Conservation (phyloP, 129 eudicot genomes). For the Solidago caesia region DNA sequence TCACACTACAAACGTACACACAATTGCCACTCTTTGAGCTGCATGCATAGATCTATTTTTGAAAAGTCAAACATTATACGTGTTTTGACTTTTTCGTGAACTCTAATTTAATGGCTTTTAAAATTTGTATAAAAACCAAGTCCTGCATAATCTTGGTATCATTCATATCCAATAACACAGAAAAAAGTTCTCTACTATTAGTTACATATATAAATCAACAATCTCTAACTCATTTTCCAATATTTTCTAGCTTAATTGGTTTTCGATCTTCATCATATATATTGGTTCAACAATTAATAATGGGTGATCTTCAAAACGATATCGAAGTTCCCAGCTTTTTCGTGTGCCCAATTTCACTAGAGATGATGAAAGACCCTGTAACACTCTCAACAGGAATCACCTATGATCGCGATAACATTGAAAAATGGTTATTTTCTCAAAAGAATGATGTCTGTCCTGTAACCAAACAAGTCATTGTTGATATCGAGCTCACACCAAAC, state of each 20-base stretch:
- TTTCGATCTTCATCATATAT: background rate
- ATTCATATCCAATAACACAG: slow-evolving; percentile 5
- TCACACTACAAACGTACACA: slow-evolving; percentile 18
- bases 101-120: background rate
- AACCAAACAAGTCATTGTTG: slow-evolving; percentile 47
- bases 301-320: slow-evolving; percentile 15
- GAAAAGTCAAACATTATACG: slow-evolving; percentile 31
- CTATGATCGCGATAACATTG: slow-evolving; percentile 67
- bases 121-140: slow-evolving; percentile 12
- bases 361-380: slow-evolving; percentile 75
- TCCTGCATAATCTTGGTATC: background rate
- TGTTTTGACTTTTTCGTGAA: slow-evolving; percentile 38
- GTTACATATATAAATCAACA: background rate
- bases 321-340: slow-evolving; percentile 60
- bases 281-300: slow-evolving; percentile 2
- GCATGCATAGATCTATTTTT: slow-evolving; percentile 2
- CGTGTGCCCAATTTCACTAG: slow-evolving; percentile 62
- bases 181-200: background rate
- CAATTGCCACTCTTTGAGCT: slow-evolving; percentile 8
- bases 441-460: slow-evolving; percentile 50
- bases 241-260: background rate
- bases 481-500: slow-evolving; percentile 54
- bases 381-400: slow-evolving; percentile 65
- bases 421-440: slow-evolving; percentile 49
- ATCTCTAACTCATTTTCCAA: background rate